phyloP scores from a whole-genome alignment of 2,329 filamentous ascomycete genomes.

The Leptographium flavum region DNA sequence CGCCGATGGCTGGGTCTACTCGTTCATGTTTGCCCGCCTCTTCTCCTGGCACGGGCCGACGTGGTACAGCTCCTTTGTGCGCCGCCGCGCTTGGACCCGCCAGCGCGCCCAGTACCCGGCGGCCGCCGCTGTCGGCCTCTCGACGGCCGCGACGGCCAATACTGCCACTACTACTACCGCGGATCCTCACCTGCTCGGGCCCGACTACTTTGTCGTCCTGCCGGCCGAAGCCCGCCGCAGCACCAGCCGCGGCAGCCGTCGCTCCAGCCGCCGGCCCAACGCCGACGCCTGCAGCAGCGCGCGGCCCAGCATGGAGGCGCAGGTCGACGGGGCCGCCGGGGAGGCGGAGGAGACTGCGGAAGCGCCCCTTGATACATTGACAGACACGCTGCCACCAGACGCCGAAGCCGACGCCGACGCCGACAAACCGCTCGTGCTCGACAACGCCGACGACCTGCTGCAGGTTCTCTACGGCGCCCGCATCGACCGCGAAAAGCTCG shows the following conservation, averaged over 20 bases:
- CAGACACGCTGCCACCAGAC: too few relatives aligned
- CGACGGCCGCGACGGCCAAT: not conserved
- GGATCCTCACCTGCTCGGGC: constrained; percentile 52
- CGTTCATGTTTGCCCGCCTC: constrained; percentile 62
- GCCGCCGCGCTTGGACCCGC: constrained; percentile 75
- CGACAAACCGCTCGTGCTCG: constrained; percentile 27
- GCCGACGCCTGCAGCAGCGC: too few relatives aligned
- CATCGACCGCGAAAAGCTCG: constrained; percentile 85
- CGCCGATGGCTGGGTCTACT: constrained; percentile 92
- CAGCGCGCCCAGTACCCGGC: constrained; percentile 48
- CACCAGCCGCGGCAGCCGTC: constrained; percentile 9
- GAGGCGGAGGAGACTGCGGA: not conserved
- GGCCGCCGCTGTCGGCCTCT: not conserved
- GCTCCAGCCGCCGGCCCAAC: constrained; percentile 10
- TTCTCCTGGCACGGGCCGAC: constrained; percentile 80
- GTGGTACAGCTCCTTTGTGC: constrained; percentile 94
- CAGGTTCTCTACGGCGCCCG: constrained; percentile 47
- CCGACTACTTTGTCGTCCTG: constrained; percentile 69
- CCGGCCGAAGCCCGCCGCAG: constrained; percentile 26
- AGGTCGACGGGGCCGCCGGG: not conserved
- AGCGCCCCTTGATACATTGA: too few relatives aligned
- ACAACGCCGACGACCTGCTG: constrained; percentile 56
- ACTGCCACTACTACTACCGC: too few relatives aligned
- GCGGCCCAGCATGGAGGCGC: too few relatives aligned
- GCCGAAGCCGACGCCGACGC: constrained; percentile 11